phyloP scores from a whole-genome alignment of 768 basidiomycete species.

The Tephrocybe sp. region DNA sequence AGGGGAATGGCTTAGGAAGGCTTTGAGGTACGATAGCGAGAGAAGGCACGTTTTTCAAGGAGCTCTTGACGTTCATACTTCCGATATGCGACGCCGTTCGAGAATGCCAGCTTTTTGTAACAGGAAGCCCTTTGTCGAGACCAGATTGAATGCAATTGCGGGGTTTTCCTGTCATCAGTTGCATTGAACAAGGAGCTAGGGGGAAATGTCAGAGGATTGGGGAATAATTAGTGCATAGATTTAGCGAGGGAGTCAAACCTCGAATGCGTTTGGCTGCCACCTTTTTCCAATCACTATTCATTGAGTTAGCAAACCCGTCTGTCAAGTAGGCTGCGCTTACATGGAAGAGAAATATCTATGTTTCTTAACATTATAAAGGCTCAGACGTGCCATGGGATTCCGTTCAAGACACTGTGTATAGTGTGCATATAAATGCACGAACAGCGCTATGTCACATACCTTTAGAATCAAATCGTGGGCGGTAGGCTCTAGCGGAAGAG shows the following conservation, averaged over 20 bases:
- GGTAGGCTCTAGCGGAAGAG: conserved; percentile 26
- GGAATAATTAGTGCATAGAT: background rate
- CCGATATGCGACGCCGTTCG: background rate
- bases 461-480: conserved; percentile 43
- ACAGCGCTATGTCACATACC: conserved; percentile 25
- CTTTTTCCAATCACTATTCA: conserved; percentile 37
- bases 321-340: conserved; percentile 30
- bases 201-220: background rate
- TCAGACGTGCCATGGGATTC: conserved; percentile 46
- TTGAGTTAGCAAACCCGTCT: conserved; percentile 10
- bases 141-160: background rate
- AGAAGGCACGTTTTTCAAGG: background rate
- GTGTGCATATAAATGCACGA: background rate
- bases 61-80: background rate
- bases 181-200: conserved; percentile 4
- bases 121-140: background rate
- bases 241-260: conserved; percentile 20
- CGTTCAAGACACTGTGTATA: conserved; percentile 49
- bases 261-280: conserved; percentile 27
- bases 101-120: background rate
- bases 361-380: conserved; percentile 35
- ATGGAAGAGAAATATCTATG: conserved; percentile 48
- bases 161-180: background rate
- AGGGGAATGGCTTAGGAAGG: conserved; percentile 8
- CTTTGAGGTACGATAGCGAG: conserved; percentile 1